Evolutionary conservation across 352 stramenopile species (phyloP), one percentile per base, ranked within the genome.

Genomic region (Globisporangium cylindrosporum): DNA sequence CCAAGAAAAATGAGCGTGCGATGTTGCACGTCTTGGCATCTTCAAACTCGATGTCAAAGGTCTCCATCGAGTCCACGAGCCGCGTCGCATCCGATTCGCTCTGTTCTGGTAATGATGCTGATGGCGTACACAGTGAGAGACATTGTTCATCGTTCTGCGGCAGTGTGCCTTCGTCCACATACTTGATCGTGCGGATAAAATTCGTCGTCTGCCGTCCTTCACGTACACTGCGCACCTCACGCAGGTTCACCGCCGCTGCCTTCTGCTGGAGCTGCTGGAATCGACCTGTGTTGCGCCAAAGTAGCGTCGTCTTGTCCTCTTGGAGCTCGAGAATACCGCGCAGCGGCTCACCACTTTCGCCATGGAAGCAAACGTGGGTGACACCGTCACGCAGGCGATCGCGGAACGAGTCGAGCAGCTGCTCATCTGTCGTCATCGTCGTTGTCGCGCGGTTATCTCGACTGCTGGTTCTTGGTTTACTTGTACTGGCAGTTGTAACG

Each of bases 131-230:
- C n/a, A 49, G 56, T 15, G 27, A 57, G 29, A 59, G 32, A 20
- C 48, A 48, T 20, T 61, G 49, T 20, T 67, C 25, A 4, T 67
- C 36, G 18, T 25, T 69, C n/a, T 53, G 34, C 0, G 84, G 78
- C 12, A 93, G 69, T 9, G 77, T 70, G 0, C 82, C 70, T 3
- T 71, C 63, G 7, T 69, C 60, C 20, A 95, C 56, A 63, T 92
- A 95, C 71, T 95, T 95, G 68, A 91, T 89, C 3, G 88, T 95
- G 51, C 88, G 80, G 49, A 94, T 78, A 59, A 95, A 86, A 32
- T 91, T 95, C 7, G 81, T 88, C 15, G 81, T 93, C 61, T 95
- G 88, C 0, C 86, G 78, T 14, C 88, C 88, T 6, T 80, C 79
- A 15, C 86, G 76, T 46, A 95, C 80, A 41, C 76, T 83, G 54